Evolutionary conservation across 2,329 filamentous ascomycete species (phyloP), one percentile per base, ranked within the genome.

Genomic region (Xylaria sp.): DNA sequence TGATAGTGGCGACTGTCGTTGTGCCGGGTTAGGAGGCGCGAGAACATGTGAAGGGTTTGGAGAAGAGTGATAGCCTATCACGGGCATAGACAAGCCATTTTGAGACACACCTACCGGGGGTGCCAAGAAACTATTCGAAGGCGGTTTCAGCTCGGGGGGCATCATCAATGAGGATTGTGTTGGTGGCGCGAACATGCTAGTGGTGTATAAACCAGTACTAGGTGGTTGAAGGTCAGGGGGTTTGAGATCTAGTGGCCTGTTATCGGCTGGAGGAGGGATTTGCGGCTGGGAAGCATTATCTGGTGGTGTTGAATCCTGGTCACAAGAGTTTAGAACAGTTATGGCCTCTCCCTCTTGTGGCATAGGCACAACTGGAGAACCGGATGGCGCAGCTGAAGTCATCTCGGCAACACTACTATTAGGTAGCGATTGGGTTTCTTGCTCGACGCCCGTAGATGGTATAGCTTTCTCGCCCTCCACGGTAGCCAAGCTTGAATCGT

Each of bases 21-120:
- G 81, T 15, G 78, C 74, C 10, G 81, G 80, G 66, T 82, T 82
- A n/a, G 82, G 83, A 13, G 78, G 80, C 36, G 83, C 83, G n/a
- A 84, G 79, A 28, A 83, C 77, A 60, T 81, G 80, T 15, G 81
- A 83, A 69, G 74, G 32, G 18, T 65, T 73, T 20, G 56, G 60
- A 15, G 66, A 65, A 57, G 75, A 68, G 39, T 76, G 72, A 45
- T 81, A 84, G 41, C 80, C 78, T 59, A 76, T 76, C 72, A 77
- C 78, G 1, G 78, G 76, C 75, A 79, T 78, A 32, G 77, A 78
- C 41, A 79, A 71, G 4, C 76, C 77, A 57, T 73, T 71, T 60
- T 76, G 72, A 53, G 69, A 68, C 48, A 76, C 67, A 43, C 77
- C 77, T 2, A 73, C 72, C 12, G 77, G 77, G 58, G 75, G 77